Evolutionary conservation across 23 red algal species (phyloP), one percentile per base, ranked within the genome.

Genomic region (Cyanidioschyzon merolae): DNA sequence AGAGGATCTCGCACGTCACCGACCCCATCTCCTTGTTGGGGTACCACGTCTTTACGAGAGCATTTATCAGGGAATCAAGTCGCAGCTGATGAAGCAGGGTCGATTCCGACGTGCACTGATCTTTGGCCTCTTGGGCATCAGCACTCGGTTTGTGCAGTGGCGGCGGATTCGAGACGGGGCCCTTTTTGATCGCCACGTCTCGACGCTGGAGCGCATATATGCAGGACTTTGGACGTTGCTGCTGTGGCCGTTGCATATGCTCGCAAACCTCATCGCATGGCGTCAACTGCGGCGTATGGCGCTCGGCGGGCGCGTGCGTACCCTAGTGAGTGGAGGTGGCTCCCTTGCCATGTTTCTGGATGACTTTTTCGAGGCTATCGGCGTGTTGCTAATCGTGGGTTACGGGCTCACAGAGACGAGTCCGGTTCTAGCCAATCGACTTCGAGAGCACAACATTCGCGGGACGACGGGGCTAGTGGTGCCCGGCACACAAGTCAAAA

Each of bases 381-480:
- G 88, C 2, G 57, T 91, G 38, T 76, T 51, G 27, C 82, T 98
- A 29, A 89, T 87, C 39, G 85, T 90, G 29, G 94, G 94, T 38
- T 98, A 98, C 67, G 94, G 94, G 26, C 58, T 89, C 40, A 91
- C 88, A 21, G 94, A 91, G 77, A 98, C 94, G 26, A 88, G 87
- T 16, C 88, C 94, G 24, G 88, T 98, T 25, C 76, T 91, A 34
- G 76, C 78, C 0, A 91, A 98, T 75, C 81, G 94, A 45, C 79
- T 75, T n/a, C 84, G 83, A 16, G 59, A 90, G 77, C 86, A 86
- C 50, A 88, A 88, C 67, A 85, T 98, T 25, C 83, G 86, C 37
- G 94, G 94, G 1, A 88, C 88, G 1, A 83, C 85, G 0, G 94
- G 94, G n/a, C 80, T 75, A 54, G 34, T 75, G 38, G 58, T 87